Conservation (phyloP, 306 rosid species). For the Quillaja saponaria region DNA sequence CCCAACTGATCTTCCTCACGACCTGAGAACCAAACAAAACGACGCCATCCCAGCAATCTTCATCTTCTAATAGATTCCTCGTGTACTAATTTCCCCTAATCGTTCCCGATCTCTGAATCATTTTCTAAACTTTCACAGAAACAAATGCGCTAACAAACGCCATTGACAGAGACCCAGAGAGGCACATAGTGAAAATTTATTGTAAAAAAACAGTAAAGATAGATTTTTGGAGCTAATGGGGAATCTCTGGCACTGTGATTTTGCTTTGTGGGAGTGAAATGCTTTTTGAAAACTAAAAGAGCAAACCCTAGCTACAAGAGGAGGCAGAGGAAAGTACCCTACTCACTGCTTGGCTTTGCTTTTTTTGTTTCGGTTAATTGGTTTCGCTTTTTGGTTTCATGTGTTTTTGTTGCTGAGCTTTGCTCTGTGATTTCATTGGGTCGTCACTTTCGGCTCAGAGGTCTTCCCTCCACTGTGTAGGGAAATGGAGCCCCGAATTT, state of each 20-base stretch:
- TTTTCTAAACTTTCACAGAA: conserved; percentile 32
- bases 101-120: conserved; percentile 35
- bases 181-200: neutral
- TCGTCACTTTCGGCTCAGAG: conserved; percentile 81
- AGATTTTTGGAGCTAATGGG: conserved; percentile 1
- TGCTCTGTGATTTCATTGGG: conserved; percentile 58
- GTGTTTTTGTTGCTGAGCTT: conserved; percentile 36
- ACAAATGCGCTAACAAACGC: conserved; percentile 1
- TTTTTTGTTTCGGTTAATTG: conserved; percentile 19
- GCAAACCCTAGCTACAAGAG: conserved; percentile 38
- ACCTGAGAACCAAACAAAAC: conserved; percentile 34
- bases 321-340: conserved; percentile 25
- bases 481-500: conserved; percentile 32
- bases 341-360: conserved; percentile 11
- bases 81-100: conserved; percentile 19
- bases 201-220: neutral
- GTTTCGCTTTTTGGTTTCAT: conserved; percentile 23
- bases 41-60: conserved; percentile 43
- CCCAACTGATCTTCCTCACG: conserved; percentile 29
- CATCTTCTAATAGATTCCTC: conserved; percentile 34
- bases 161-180: conserved; percentile 21
- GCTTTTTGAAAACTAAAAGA: conserved; percentile 10
- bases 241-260: conserved; percentile 29
- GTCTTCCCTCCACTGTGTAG: conserved; percentile 53
- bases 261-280: conserved; percentile 5